Conservation (phyloP, 139 green algal genomes). For the Volvox reticuliferus region DNA sequence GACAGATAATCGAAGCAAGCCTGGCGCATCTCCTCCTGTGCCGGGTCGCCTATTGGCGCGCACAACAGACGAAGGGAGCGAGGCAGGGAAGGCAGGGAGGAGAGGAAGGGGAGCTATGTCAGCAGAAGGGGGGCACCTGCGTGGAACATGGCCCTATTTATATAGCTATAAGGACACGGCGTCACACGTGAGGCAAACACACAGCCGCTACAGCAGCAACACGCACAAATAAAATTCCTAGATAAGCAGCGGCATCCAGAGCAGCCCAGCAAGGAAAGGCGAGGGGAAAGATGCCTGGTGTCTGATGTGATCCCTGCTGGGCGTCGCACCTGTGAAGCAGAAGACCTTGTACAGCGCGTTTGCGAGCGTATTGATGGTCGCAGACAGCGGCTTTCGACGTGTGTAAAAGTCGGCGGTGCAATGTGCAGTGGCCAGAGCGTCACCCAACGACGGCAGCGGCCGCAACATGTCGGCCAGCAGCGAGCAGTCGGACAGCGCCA, state of each 20-base stretch:
- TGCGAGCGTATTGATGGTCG: slow-evolving; percentile 99
- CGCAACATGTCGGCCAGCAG: slow-evolving; percentile 70
- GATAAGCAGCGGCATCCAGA: too few relatives aligned
- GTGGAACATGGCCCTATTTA: background rate
- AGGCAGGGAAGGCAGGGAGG: background rate
- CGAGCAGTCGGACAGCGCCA: slow-evolving; percentile 93
- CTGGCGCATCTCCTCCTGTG: slow-evolving; percentile 96
- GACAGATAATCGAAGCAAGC: slow-evolving; percentile 98
- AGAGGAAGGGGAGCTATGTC: background rate
- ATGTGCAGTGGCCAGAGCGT: slow-evolving; percentile 75
- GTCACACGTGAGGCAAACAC: too few relatives aligned
- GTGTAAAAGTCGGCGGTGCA: slow-evolving; percentile 91
- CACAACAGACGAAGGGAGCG: background rate
- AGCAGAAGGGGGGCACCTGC: background rate
- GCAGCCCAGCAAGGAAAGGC: too few relatives aligned
- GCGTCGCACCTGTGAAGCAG: slow-evolving; percentile 67
- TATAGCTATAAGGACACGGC: too few relatives aligned
- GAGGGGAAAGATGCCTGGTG: too few relatives aligned
- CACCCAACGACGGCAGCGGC: slow-evolving; percentile 59
- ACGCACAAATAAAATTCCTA: too few relatives aligned
- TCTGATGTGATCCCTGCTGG: too few relatives aligned
- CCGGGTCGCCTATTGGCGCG: slow-evolving; percentile 61
- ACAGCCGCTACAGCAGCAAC: too few relatives aligned
- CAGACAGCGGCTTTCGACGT: slow-evolving; percentile 87
- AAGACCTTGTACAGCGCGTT: slow-evolving; percentile 98